Base-by-base conservation (phyloP, 148 eudicot species). In the Linanthus parryae region DNA sequence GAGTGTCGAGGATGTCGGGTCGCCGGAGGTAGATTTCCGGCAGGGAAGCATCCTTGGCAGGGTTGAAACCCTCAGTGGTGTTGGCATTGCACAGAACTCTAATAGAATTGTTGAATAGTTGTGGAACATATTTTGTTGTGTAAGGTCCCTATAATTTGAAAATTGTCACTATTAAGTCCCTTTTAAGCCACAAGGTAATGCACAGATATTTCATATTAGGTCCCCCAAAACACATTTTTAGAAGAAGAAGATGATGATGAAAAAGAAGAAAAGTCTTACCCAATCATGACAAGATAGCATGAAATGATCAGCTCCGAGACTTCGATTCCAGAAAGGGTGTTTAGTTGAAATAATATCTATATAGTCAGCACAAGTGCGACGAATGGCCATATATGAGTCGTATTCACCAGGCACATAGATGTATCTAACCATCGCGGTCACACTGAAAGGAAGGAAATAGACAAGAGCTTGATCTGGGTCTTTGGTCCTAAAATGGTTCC, bases 211-310 rank as follows among this genome's bases (percentile, higher is more conserved):
- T 7, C 52, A 48, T 11, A 14, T 22, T 26, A n/a, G n/a, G n/a
- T n/a, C n/a, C n/a, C n/a, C n/a, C n/a, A n/a, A n/a, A n/a, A n/a
- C n/a, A n/a, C n/a, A n/a, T n/a, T n/a, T n/a, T n/a, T n/a, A n/a
- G n/a, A n/a, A n/a, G n/a, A n/a, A n/a, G n/a, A n/a, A n/a, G n/a
- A n/a, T n/a, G n/a, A n/a, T n/a, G n/a, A n/a, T n/a, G n/a, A n/a
- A 19, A 4, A 2, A 31, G 16, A 18, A 7, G 13, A 51, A 34
- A 26, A 22, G 1, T 44, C 69, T 18, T 68, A 81, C 84, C 89
- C 89, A 83, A 26, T 83, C 91, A 48, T 83, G 92, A 49, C 92
- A 83, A 38, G 86, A 74, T 27, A 83, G 76, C 87, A 82, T 80
- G 76, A 75, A 59, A 44, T 75, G 80, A 35, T 75, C 73, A 17